phyloP scores from a whole-genome alignment of 2,329 filamentous ascomycete species.

The Hypomyces rosellus region DNA sequence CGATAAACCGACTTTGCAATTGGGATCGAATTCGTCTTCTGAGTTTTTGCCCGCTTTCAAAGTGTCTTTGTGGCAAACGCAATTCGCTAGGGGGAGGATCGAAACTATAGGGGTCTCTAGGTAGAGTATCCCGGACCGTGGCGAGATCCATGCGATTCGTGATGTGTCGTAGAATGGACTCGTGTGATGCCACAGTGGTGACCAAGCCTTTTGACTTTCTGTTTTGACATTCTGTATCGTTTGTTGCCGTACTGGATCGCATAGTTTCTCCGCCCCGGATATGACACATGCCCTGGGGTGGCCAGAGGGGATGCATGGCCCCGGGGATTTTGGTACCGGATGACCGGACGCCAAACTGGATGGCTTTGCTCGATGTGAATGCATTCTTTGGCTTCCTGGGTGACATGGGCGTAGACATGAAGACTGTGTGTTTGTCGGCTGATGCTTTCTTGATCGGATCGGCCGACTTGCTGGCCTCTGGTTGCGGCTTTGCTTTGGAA shows the following conservation, averaged over 20 bases:
- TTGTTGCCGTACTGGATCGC: neutral
- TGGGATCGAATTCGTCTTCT: slow-evolving; percentile 43
- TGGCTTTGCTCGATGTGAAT: slow-evolving; percentile 22
- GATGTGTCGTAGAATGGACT: slow-evolving; percentile 36
- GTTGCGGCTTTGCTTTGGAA: slow-evolving; percentile 25
- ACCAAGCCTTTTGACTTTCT: slow-evolving; percentile 47
- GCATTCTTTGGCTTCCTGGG: slow-evolving; percentile 35
- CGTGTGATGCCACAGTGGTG: slow-evolving; percentile 32
- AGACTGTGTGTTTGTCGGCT: slow-evolving; percentile 34
- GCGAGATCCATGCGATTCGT: slow-evolving; percentile 21
- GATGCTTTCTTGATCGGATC: slow-evolving; percentile 18
- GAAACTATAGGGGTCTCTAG: slow-evolving; percentile 32
- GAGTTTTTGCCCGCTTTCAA: slow-evolving; percentile 52
- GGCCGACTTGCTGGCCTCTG: slow-evolving; percentile 17
- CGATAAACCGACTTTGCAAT: slow-evolving; percentile 29
- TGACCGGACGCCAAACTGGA: slow-evolving; percentile 38
- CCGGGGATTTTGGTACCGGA: slow-evolving; percentile 56
- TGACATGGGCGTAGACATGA: slow-evolving; percentile 49
- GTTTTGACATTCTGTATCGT: neutral
- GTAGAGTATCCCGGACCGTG: slow-evolving; percentile 22
- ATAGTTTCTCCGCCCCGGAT: slow-evolving; percentile 42
- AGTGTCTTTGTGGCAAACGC: slow-evolving; percentile 48
- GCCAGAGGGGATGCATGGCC: slow-evolving; percentile 64
- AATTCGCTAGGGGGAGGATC: slow-evolving; percentile 41
- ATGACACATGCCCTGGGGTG: slow-evolving; percentile 57